These are phyloP conservation scores for Tolypocladium amazonense DNA, from an alignment of 2,329 filamentous ascomycete genomes.

Conservation along the genomic window DNA sequence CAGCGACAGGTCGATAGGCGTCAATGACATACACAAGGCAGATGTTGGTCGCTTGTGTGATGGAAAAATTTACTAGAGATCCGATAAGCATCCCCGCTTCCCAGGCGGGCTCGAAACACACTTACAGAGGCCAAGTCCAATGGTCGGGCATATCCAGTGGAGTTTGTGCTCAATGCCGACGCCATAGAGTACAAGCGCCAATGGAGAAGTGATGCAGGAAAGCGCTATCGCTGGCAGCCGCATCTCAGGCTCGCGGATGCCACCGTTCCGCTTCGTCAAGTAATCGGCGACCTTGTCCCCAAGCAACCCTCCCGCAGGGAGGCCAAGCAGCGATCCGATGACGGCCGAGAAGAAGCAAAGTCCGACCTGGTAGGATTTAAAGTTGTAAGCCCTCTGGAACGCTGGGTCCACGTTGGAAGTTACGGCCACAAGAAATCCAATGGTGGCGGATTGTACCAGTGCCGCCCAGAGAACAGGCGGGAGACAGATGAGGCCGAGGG, in stretches of 20 bases:
- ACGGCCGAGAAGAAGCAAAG: conserved; percentile 39
- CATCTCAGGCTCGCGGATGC: conserved; percentile 50
- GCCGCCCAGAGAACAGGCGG: conserved; percentile 46
- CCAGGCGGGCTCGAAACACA: conserved; percentile 3
- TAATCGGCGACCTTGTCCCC: conserved; percentile 36
- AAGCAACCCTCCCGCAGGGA: conserved; percentile 37
- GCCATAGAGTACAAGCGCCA: conserved; percentile 34
- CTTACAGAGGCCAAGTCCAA: conserved; percentile 42
- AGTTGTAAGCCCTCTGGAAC: conserved; percentile 29
- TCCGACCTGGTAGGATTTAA: conserved; percentile 34
- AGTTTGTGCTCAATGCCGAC: conserved; percentile 33
- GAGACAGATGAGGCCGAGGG: conserved; percentile 36
- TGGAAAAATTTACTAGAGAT: conserved; percentile 39
- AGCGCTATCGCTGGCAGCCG: conserved; percentile 42
- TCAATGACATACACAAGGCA: conserved; percentile 48
- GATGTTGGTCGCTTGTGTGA: conserved; percentile 44
- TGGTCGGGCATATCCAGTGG: conserved; percentile 45
- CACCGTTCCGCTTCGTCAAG: conserved; percentile 40
- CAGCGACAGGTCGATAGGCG: conserved; percentile 44
- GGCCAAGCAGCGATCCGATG: conserved; percentile 35
- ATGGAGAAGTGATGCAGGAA: conserved; percentile 38
- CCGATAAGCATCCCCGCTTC: background rate
- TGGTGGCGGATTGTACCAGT: conserved; percentile 41
- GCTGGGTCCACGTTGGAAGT: conserved; percentile 39
- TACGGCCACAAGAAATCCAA: conserved; percentile 45